Base-by-base conservation (phyloP, 2,329 filamentous ascomycete species). In the Stylonectria norvegica region DNA sequence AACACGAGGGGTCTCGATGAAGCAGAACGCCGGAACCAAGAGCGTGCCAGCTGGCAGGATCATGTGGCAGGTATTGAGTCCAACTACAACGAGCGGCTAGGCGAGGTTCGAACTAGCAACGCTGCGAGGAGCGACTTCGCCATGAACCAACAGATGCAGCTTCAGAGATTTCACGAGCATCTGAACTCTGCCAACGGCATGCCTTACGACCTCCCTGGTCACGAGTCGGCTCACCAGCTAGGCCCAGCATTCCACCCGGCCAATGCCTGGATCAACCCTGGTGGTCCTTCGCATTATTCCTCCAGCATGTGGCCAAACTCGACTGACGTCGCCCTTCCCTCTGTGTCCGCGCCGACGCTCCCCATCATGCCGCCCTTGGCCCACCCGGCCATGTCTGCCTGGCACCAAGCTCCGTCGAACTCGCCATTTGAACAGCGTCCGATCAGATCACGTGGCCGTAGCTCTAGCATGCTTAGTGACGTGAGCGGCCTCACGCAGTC, bases 401-500 rank as follows among this genome's bases (percentile, higher is more conserved):
- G n/a, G n/a, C n/a, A n/a, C n/a, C n/a, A n/a, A n/a, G n/a, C n/a
- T n/a, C n/a, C n/a, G n/a, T n/a, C n/a, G n/a, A n/a, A n/a, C 10
- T 56, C 63, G 5, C 48, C 65, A 19, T 62, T 58, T 38, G 55
- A 68, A 38, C 54, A 64, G 10, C 62, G 53, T 50, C 61, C 48
- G 45, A 57, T 49, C 48, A 73, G 70, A 58, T 65, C 68, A 20
- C 65, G 79, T 31, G 79, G 78, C 16, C 75, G 80, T 34, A 83
- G 79, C 20, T 82, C 78, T 8, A 82, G 78, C 42, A 84, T 84
- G 80, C 72, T 84, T 3, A 83, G 79, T 54, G 75, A 82, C 52
- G 67, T 83, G 3, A 82, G 78, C n/a, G 79, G 79, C 15, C 81
- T 83, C 52, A 84, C 80, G 6, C 78, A 83, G 62, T 78, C 73